Evolutionary conservation across 2,329 filamentous ascomycete genomes (phyloP).

Genomic region (Stachybotrys echinatus): DNA sequence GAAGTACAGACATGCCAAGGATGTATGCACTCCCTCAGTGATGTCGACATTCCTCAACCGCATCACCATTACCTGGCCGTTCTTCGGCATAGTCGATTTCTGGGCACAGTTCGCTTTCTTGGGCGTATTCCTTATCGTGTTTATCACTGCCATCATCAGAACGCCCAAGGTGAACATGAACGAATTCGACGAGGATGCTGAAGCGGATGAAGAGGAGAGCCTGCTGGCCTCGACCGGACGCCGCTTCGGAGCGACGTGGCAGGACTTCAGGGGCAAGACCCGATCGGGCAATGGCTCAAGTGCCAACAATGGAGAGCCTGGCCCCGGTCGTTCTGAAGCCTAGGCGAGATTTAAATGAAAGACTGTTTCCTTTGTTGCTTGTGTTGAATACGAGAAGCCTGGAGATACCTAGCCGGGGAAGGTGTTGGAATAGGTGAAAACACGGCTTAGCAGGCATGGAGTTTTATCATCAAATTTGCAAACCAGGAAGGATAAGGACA

Average conservation of each 20-base stretch:
- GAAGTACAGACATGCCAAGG: slow-evolving; percentile 62
- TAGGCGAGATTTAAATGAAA: neutral
- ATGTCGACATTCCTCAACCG: slow-evolving; percentile 92
- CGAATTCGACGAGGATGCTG: slow-evolving; percentile 81
- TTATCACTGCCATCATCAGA: slow-evolving; percentile 73
- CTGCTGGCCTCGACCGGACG: slow-evolving; percentile 78
- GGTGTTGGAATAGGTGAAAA: neutral
- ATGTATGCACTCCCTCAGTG: slow-evolving; percentile 85
- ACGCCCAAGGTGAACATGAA: slow-evolving; percentile 72
- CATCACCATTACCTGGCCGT: slow-evolving; percentile 88
- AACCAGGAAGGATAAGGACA: neutral
- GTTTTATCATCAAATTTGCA: slow-evolving; percentile 1
- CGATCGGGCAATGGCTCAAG: slow-evolving; percentile 11
- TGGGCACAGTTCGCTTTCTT: slow-evolving; percentile 96
- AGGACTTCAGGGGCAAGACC: slow-evolving; percentile 66
- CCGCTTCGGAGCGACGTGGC: slow-evolving; percentile 81
- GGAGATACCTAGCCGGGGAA: neutral
- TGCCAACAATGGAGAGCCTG: slow-evolving; percentile 2
- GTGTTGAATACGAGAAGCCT: neutral
- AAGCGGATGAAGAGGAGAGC: slow-evolving; percentile 90
- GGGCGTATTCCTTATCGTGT: slow-evolving; percentile 74
- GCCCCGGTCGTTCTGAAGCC: neutral
- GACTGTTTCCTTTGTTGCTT: neutral
- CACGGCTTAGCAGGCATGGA: slow-evolving; percentile 1
- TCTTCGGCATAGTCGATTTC: slow-evolving; percentile 89